Evolutionary conservation across 202 grass and related monocot genomes (phyloP).

Genomic region (Setaria viridis): DNA sequence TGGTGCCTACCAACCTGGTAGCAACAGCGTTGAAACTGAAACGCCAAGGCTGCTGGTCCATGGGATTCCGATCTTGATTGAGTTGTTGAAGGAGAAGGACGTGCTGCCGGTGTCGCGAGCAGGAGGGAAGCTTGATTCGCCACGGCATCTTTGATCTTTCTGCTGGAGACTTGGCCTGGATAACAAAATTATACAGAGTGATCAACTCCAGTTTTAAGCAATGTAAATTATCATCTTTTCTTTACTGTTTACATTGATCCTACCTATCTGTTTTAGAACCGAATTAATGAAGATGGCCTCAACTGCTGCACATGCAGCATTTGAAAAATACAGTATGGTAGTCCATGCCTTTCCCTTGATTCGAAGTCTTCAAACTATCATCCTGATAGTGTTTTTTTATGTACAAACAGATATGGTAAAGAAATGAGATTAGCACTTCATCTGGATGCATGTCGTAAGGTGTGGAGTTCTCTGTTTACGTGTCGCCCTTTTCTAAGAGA

Average conservation of each 20-base stretch:
- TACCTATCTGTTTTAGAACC: neutral
- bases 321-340: slow-evolving; percentile 29
- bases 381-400: neutral
- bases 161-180: neutral
- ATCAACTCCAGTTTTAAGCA: neutral
- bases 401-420: slow-evolving; percentile 1
- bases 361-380: neutral
- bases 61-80: neutral
- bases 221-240: neutral
- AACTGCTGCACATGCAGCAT: neutral
- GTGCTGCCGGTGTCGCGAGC: slow-evolving; percentile 7
- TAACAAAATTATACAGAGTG: neutral
- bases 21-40: neutral
- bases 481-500: neutral
- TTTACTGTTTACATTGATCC: neutral
- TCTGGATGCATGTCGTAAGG: neutral
- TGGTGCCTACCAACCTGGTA: neutral
- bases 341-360: neutral
- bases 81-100: neutral
- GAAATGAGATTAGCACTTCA: slow-evolving; percentile 17
- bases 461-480: neutral
- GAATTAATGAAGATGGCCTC: neutral
- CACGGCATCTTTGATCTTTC: slow-evolving; percentile 18
- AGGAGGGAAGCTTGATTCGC: slow-evolving; percentile 14
- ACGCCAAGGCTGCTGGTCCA: neutral